Evolutionary conservation across 495 filamentous ascomycete genomes (phyloP), one percentile per base, ranked within the genome.

Genomic region (Lophiostoma macrostomum): DNA sequence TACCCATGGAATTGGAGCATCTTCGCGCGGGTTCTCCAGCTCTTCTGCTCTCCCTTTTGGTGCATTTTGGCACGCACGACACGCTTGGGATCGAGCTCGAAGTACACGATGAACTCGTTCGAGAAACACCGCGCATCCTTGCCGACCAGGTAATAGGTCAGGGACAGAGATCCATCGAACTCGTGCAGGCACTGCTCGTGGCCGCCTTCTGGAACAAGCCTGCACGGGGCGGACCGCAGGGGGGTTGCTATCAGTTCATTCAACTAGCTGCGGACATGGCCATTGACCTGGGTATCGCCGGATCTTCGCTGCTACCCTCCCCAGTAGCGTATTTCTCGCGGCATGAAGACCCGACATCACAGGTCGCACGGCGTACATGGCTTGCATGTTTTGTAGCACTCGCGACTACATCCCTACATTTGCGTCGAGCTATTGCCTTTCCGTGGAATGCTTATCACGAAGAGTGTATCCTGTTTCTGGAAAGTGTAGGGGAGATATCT

Each of bases 261-360:
- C 39, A 43, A 16, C 39, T 43, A 25, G 39, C 39, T 43, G 39
- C 39, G 12, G 39, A 43, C 22, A 43, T 43, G 39, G 39, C 39
- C 16, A 43, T 43, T 43, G 39, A 43, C 39, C 12, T 43, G 8
- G 39, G 39, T 5, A 43, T 43, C 19, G 39, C 39, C 12, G 39
- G 39, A 16, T 11, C 16, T 27, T 22, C 39, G 12, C 22, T 43
- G 39, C 39, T 10, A 22, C 39, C 39, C 8, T 43, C 39, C 27
- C 16, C 39, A 10, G 39, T 25, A 10, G 12, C 39, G 39, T 43
- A 43, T 27, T 43, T 43, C 22, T 43, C 39, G 4, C 39, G 22
- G 22, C 39, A 22, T 16, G 22, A 43, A 16, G 39, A 43, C 19
- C 5, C 39, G 27, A 43, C 39, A 43, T 20, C 39, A 8, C 39